Base-by-base conservation (phyloP, 2,329 filamentous ascomycete genomes). In the Epichloe glyceriae region DNA sequence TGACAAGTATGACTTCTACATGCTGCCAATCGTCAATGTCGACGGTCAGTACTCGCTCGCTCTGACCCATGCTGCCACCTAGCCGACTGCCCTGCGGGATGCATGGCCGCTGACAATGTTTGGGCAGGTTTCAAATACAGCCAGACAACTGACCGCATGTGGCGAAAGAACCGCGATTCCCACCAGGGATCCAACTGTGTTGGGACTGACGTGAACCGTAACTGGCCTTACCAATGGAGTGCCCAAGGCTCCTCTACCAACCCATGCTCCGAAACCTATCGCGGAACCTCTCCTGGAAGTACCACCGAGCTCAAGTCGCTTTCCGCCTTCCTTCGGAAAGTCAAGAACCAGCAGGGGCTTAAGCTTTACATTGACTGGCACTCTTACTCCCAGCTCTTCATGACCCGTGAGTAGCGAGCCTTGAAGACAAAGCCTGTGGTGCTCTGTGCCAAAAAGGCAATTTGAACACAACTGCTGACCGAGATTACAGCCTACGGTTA, bases 351-450 rank as follows among this genome's bases (percentile, higher is more conserved):
- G 3, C 70, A 75, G 53, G 76, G 78, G 1, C 66, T 84, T 40
- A 75, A 78, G 58, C 68, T 82, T 2, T 85, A 76, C 64, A 76
- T 85, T 55, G 82, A 85, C 64, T 79, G 76, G 60, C 82, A 85
- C 65, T 73, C 78, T 0, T 85, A 82, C 64, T 75, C 73, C 11
- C 80, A 84, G 51, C 68, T 78, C 34, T 73, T 83, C 52, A 73
- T 80, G 62, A 71, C 67, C 76, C 78, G 61, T 83, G 77, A 65
- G 74, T 83, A 4, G 34, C 15, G 30, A 35, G 2, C 26, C 33
- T n/a, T 6, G 14, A 8, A 10, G 7, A 17, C 8, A 39, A 39
- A 35, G 20, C 12, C 8, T 15, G 10, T n/a, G n/a, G 35, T 38
- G 12, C 7, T 38, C 35, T 5, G 11, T 15, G 35, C 35, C 40